These are phyloP conservation scores for Rubus idaeus DNA, from an alignment of 306 rosid species.

Conservation along the genomic window DNA sequence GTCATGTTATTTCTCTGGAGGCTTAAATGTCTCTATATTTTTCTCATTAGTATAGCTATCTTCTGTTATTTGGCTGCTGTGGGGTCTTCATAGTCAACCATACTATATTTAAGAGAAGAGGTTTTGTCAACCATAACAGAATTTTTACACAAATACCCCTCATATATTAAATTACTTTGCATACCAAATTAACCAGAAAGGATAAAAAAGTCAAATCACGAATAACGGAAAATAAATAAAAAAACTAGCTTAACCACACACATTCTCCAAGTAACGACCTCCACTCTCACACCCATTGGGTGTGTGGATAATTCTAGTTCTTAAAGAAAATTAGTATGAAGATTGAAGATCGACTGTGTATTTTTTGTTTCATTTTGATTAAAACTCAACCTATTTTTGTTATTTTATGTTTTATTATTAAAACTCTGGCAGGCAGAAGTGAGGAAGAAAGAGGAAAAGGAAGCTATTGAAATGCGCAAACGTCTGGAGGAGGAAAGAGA, in stretches of 20 bases:
- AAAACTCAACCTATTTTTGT: slow-evolving; percentile 10
- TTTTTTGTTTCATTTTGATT: not conserved
- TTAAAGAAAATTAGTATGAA: slow-evolving; percentile 10
- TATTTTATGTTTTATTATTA: slow-evolving; percentile 22
- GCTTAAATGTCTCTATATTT: not conserved
- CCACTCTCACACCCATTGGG: too few species aligned
- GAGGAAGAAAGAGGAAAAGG: slow-evolving; percentile 90
- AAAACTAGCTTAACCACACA: too few species aligned
- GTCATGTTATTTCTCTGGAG: not conserved
- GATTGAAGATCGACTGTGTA: not conserved
- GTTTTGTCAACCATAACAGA: too few species aligned
- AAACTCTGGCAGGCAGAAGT: slow-evolving; percentile 68
- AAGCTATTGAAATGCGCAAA: slow-evolving; percentile 95
- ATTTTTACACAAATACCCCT: too few species aligned
- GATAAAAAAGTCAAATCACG: too few species aligned
- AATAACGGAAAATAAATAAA: too few species aligned
- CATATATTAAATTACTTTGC: too few species aligned
- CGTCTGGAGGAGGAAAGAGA: slow-evolving; percentile 97
- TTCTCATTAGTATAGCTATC: not conserved
- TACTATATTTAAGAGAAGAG: too few species aligned
- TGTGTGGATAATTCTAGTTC: too few species aligned
- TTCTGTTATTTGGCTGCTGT: slow-evolving; percentile 13
- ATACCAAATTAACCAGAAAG: too few species aligned
- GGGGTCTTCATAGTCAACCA: not conserved
- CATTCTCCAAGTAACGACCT: too few species aligned